Conservation (phyloP, 805 yeast species). For the Barnettozyma vustinii region DNA sequence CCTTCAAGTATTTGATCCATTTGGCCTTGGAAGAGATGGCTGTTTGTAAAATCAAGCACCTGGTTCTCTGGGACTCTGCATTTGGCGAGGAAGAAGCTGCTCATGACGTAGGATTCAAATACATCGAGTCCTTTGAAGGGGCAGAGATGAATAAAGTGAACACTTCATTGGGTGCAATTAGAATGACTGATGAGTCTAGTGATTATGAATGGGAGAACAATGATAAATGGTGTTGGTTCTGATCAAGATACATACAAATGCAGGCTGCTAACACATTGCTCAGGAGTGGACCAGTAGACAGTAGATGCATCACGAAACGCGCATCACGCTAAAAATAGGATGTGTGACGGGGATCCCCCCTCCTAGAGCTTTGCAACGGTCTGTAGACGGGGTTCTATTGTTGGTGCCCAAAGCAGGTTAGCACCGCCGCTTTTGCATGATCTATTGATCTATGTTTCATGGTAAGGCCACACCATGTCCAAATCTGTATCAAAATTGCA, state of each 20-base stretch:
- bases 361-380: no score
- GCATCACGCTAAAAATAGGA: neutral
- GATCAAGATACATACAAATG: neutral
- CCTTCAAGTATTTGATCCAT: conserved; percentile 25
- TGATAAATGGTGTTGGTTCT: conserved; percentile 47
- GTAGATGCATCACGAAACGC: no score
- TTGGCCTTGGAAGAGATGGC: conserved; percentile 33
- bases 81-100: conserved; percentile 15
- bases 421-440: neutral
- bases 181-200: conserved; percentile 24
- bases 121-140: conserved; percentile 8
- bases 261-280: neutral
- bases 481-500: neutral
- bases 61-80: conserved; percentile 36
- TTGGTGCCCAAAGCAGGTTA: neutral
- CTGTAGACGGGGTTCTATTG: neutral
- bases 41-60: conserved; percentile 19
- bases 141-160: conserved; percentile 26
- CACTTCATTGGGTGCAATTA: conserved; percentile 36
- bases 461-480: neutral
- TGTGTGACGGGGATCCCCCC: no score
- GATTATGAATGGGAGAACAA: conserved; percentile 36
- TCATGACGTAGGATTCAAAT: conserved; percentile 5
- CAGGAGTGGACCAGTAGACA: no score
- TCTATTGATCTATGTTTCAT: neutral